Evolutionary conservation across 768 basidiomycete genomes (phyloP).

Genomic region (Naganishia onofrii): DNA sequence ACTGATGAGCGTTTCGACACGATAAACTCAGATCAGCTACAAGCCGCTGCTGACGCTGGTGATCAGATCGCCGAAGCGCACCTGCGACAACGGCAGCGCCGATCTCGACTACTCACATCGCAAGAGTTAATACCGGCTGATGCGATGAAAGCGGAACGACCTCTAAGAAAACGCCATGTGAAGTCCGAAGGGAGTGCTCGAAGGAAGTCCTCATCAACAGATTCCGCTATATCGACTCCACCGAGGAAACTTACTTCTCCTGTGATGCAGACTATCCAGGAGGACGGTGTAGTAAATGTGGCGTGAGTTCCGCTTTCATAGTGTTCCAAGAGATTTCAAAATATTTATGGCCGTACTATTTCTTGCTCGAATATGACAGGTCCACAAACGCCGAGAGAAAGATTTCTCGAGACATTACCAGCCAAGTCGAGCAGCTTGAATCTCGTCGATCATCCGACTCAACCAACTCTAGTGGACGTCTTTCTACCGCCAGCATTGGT

Average conservation of each 20-base stretch:
- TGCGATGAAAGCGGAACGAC: neutral
- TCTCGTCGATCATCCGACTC: conserved; percentile 10
- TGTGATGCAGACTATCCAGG: neutral
- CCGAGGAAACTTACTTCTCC: neutral
- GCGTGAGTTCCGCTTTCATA: neutral
- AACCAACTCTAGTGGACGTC: conserved; percentile 3
- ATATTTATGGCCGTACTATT: too few relatives aligned
- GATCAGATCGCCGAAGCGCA: conserved; percentile 29
- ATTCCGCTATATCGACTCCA: neutral
- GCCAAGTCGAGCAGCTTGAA: neutral
- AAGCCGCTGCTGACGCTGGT: conserved; percentile 23
- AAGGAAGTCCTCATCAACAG: neutral
- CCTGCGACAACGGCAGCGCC: neutral
- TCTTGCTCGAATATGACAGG: too few relatives aligned
- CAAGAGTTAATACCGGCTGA: neutral
- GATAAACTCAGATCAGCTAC: conserved; percentile 14
- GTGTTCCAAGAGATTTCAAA: too few relatives aligned
- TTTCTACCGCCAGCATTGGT: neutral
- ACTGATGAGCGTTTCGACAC: conserved; percentile 23
- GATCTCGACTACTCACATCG: neutral
- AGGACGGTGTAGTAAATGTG: neutral
- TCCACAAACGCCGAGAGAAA: neutral
- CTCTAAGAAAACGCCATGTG: neutral
- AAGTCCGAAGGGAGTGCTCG: neutral
- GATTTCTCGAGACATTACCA: neutral